phyloP scores from a whole-genome alignment of 2,329 filamentous ascomycete genomes.

The Myriosclerotinia curreyana region DNA sequence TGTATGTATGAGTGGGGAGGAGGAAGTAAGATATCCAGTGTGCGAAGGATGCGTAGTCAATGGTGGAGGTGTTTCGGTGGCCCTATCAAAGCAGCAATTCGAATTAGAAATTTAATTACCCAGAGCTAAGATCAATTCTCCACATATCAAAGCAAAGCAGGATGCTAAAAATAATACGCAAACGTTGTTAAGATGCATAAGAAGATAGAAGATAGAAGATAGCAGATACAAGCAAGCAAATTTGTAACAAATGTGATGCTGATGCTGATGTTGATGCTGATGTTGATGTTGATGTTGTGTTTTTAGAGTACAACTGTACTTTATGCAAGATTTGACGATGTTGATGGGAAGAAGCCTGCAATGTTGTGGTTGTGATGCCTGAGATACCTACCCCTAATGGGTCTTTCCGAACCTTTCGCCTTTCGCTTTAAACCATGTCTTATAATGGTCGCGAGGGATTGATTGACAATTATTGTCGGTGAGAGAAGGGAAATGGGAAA shows the following conservation, averaged over 20 bases:
- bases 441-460: constrained; percentile 2
- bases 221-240: neutral
- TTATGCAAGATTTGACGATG: constrained; percentile 21
- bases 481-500: neutral
- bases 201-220: neutral
- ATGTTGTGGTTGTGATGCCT: constrained; percentile 8
- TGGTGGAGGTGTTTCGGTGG: constrained; percentile 39
- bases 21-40: constrained; percentile 64
- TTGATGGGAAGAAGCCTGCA: constrained; percentile 11
- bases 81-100: constrained; percentile 18
- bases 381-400: constrained; percentile 11
- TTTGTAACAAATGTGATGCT: neutral
- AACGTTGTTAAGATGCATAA: neutral
- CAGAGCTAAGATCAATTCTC: constrained; percentile 16
- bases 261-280: constrained; percentile 1
- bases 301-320: constrained; percentile 12
- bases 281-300: constrained; percentile 4
- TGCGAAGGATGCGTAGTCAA: constrained; percentile 62
- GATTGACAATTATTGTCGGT: constrained; percentile 6
- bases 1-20: constrained; percentile 64
- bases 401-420: neutral
- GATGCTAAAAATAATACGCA: neutral
- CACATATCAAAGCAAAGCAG: constrained; percentile 16
- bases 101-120: constrained; percentile 16
- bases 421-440: constrained; percentile 14